Percentiles rank a stretch among this genome's conserved stretches.
Evolutionary conservation across 148 eudicot genomes (phyloP).

Genomic region (Dianthus caryophyllus): DNA sequence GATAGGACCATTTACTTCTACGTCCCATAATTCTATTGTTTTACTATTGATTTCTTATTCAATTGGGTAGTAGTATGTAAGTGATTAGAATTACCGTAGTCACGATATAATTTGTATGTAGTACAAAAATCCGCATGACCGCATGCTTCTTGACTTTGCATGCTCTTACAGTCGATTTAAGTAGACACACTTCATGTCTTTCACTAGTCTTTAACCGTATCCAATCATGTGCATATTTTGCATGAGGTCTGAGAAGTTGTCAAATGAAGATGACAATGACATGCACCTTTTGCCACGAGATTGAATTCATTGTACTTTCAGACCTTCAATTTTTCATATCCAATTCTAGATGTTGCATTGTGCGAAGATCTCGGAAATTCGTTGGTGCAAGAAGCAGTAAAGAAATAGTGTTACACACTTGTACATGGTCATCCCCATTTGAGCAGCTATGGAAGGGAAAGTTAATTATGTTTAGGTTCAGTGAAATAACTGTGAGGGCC

Average conservation of each 20-base stretch:
- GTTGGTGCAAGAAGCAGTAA: too few relatives aligned
- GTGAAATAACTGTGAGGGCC: too few relatives aligned
- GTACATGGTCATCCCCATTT: too few relatives aligned
- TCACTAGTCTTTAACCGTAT: neutral
- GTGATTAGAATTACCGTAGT: neutral
- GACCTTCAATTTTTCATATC: too few relatives aligned
- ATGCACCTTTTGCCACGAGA: too few relatives aligned
- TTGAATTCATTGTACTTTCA: too few relatives aligned
- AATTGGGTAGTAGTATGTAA: slow-evolving; percentile 2
- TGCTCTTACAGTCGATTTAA: slow-evolving; percentile 3
- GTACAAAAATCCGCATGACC: neutral
- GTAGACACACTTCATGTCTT: neutral
- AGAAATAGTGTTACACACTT: too few relatives aligned
- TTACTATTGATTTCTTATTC: slow-evolving; percentile 8
- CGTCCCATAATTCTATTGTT: slow-evolving; percentile 15
- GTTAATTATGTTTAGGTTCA: too few relatives aligned
- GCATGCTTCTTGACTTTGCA: slow-evolving; percentile 29
- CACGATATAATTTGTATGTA: neutral
- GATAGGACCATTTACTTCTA: slow-evolving; percentile 6
- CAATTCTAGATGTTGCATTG: too few relatives aligned
- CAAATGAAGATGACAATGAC: too few relatives aligned
- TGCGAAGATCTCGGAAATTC: too few relatives aligned
- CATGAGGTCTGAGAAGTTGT: neutral
- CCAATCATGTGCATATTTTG: neutral
- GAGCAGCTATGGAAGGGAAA: too few relatives aligned